phyloP scores from a whole-genome alignment of 345 rosid genomes.

The Gossypium turneri region DNA sequence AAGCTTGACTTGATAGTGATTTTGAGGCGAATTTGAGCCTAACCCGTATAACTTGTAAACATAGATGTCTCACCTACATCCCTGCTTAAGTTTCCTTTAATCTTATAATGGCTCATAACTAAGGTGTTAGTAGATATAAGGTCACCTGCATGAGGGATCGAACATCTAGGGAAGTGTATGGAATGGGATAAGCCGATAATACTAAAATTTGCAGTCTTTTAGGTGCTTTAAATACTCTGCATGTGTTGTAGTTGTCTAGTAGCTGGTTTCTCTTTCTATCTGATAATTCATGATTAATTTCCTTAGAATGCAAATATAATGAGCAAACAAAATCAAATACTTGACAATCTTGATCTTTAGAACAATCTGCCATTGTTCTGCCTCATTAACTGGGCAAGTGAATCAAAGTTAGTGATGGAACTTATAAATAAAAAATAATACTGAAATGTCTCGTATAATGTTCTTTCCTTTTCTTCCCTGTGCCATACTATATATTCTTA shows the following conservation, averaged over 20 bases:
- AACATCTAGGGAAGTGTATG: background rate
- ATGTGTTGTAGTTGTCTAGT: background rate
- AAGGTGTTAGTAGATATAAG: background rate
- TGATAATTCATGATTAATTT: background rate
- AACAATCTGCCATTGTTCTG: background rate
- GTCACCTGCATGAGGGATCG: background rate
- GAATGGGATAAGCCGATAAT: background rate
- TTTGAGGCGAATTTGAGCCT: background rate
- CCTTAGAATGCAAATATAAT: background rate
- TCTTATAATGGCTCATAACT: background rate
- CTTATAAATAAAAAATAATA: background rate
- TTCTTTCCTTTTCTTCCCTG: background rate
- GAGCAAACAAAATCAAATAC: background rate
- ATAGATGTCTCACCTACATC: background rate
- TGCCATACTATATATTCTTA: background rate
- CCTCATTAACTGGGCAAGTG: background rate
- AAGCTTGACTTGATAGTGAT: background rate
- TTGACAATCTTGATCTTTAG: background rate
- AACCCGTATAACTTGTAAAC: background rate
- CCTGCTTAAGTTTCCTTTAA: background rate
- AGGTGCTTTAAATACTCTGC: background rate
- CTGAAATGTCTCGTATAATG: background rate
- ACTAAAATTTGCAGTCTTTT: background rate
- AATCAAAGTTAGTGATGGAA: conserved; percentile 15
- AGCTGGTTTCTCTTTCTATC: background rate